Conservation (phyloP, 2,329 filamentous ascomycete genomes). For the Anthostomella pinea region DNA sequence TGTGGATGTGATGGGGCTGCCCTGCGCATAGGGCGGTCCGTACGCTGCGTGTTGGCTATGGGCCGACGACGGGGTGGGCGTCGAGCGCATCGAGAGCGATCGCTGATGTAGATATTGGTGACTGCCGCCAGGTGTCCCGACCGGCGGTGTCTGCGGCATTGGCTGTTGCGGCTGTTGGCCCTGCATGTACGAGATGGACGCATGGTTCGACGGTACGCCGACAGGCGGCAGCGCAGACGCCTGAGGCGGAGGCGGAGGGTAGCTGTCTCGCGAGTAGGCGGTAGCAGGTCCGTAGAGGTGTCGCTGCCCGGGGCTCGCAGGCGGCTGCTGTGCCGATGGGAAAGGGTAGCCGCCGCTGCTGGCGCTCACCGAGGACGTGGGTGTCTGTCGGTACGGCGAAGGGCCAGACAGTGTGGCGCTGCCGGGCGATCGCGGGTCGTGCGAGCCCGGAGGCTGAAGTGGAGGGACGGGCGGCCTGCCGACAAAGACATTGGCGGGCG, state of each 20-base stretch:
- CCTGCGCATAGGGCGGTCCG: slow-evolving; percentile 48
- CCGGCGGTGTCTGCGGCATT: slow-evolving; percentile 49
- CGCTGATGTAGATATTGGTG: slow-evolving; percentile 40
- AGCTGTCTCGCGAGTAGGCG: slow-evolving; percentile 44
- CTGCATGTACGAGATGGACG: slow-evolving; percentile 38
- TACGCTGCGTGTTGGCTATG: slow-evolving; percentile 55
- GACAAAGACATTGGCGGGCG: slow-evolving; percentile 40
- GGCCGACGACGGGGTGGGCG: slow-evolving; percentile 59
- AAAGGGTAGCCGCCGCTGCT: slow-evolving; percentile 49
- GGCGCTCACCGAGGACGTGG: slow-evolving; percentile 42
- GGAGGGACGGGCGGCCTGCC: slow-evolving; percentile 33
- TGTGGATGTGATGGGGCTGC: slow-evolving; percentile 49
- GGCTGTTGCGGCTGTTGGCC: slow-evolving; percentile 30
- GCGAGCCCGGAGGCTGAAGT: slow-evolving; percentile 44
- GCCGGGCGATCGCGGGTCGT: slow-evolving; percentile 51
- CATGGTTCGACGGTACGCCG: slow-evolving; percentile 32
- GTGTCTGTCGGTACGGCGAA: slow-evolving; percentile 50
- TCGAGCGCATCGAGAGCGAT: slow-evolving; percentile 58
- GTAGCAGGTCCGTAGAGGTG: slow-evolving; percentile 47
- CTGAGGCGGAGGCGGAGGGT: slow-evolving; percentile 40
- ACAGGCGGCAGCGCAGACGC: slow-evolving; percentile 29
- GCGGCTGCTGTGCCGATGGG: slow-evolving; percentile 39
- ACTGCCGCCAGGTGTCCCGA: slow-evolving; percentile 41
- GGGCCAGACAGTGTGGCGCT: slow-evolving; percentile 41
- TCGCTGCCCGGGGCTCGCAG: slow-evolving; percentile 24